These are phyloP conservation scores for Amesomyces nigricolor DNA, from an alignment of 2,329 filamentous ascomycete species.

Conservation along the genomic window DNA sequence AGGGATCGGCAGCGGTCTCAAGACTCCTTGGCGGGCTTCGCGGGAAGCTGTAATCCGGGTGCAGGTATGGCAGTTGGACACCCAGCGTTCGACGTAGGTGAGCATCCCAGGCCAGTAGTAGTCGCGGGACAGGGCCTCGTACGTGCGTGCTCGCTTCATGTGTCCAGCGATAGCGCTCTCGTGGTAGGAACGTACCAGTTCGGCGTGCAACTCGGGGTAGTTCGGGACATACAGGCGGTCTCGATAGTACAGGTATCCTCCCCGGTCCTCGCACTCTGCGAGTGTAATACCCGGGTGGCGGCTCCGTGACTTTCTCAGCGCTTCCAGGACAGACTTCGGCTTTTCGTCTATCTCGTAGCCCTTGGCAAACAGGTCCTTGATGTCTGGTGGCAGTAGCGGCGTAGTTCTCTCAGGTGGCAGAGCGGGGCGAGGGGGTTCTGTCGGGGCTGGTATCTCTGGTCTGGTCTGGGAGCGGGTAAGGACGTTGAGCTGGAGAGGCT, in stretches of 20 bases:
- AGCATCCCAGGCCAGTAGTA: slow-evolving; percentile 2
- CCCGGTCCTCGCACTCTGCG: too few species aligned
- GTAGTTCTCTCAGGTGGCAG: neutral
- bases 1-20: neutral
- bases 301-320: too few species aligned
- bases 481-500: neutral
- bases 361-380: neutral
- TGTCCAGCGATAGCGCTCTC: slow-evolving; percentile 1
- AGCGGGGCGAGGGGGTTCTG: neutral
- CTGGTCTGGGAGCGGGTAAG: neutral
- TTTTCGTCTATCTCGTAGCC: too few species aligned
- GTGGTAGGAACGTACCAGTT: neutral
- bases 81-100: neutral
- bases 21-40: neutral
- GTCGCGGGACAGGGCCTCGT: neutral
- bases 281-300: too few species aligned
- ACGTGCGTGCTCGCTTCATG: neutral
- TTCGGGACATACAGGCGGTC: too few species aligned
- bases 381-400: neutral
- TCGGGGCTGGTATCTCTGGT: neutral
- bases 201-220: too few species aligned
- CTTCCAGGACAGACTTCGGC: too few species aligned
- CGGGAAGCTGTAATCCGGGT: neutral
- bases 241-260: too few species aligned
- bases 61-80: neutral